Evolutionary conservation across 2,329 filamentous ascomycete species (phyloP), one percentile per base, ranked within the genome.

Genomic region (Paecilomyces niveus): DNA sequence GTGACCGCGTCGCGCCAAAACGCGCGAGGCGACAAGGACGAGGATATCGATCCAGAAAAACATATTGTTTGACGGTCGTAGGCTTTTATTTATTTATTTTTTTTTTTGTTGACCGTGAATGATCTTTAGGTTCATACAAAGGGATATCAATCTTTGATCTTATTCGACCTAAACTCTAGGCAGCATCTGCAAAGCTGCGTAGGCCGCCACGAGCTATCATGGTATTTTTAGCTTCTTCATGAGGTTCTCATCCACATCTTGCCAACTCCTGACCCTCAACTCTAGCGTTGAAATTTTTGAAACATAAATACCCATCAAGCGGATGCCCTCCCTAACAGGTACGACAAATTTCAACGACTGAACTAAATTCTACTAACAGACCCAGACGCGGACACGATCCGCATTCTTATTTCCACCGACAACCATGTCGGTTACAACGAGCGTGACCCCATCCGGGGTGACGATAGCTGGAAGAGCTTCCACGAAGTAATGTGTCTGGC

Each of bases 391-490:
- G 91, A 99, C 77, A 96, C 91, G 0, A 97, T 99, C 69, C 90
- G 91, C 64, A 94, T 99, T 64, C 86, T 99, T 39, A 83, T 99
- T 60, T 88, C 94, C 45, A 97, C 93, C 15, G 94, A 99, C 73
- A 97, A 95, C 67, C 94, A 99, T 88, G 94, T 99, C 61, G 94
- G 94, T 56, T 97, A 92, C 75, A 90, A 91, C 70, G 94, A 99
- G 76, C 87, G 92, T 67, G 92, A 99, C 73, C 85, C 90, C 1
- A 89, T 94, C 61, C 90, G 94, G n/a, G 93, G 92, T 64, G 90
- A 97, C 72, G 94, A 99, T 74, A 97, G 92, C 76, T 97, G 93
- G 92, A 89, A 87, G 71, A 91, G 89, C 2, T 99, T 99, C 77
- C 89, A 99, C 72, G 94, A 99, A 75, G 86, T 97, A 61, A 91